Base-by-base conservation (phyloP, 768 basidiomycete species). In the Crucibulum laeve region DNA sequence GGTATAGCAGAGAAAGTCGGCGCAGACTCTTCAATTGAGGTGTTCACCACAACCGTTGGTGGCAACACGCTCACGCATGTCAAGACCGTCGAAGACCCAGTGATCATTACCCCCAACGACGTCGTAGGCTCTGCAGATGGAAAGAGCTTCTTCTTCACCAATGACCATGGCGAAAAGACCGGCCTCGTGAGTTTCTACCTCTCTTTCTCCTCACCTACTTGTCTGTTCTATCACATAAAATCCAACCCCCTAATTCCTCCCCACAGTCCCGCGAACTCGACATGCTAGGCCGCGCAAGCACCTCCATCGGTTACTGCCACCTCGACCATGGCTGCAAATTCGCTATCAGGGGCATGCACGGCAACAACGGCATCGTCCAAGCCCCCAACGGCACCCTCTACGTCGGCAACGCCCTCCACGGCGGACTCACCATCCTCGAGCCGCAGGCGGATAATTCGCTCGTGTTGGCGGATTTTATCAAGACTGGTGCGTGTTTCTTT, bases 11-110 rank as follows among this genome's bases (percentile, higher is more conserved):
- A 76, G 4, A 50, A 55, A 11, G 68, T 74, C 4, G 87, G 87
- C n/a, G 83, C 86, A 1, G 80, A 88, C 55, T 85, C 84, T 1
- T 74, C 69, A 41, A 63, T 90, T 18, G 87, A 90, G 55, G 69
- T 90, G 17, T 87, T 88, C 57, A 74, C 71, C 52, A 81, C 78
- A 1, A 59, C 48, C 0, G 48, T 74, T 1, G 75, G 76, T 10
- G 62, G 69, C 42, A 53, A 60, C 18, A 64, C 54, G 1, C 51
- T 87, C 38, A 65, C 59, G 4, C 77, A 86, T 53, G 56, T 87
- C 19, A 68, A 59, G 46, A 87, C 87, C 3, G 62, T 87, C 15
- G 60, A 71, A 25, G 72, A 82, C 54, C 65, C 72, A 5, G 57
- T 76, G 8, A 69, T 89, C 18, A 30, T 73, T 8, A 78, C 83